These are phyloP conservation scores for Coemansia sp. DNA, from an alignment of 192 early-diverging fungal genomes.

Conservation along the genomic window DNA sequence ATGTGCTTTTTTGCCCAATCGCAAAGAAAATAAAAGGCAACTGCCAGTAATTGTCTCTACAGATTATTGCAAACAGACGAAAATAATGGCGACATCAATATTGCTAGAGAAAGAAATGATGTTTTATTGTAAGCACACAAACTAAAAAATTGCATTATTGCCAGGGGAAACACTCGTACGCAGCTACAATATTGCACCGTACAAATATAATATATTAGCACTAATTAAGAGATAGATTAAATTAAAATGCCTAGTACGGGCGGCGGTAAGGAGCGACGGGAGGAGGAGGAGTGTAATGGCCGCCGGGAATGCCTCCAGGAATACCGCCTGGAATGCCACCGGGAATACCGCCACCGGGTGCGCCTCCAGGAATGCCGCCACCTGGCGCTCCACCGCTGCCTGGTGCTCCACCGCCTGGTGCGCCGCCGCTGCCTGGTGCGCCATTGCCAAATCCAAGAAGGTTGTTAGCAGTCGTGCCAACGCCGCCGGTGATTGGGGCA, in stretches of 20 bases:
- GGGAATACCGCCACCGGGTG: not conserved
- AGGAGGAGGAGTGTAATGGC: not conserved
- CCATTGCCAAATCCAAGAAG: constrained; percentile 2
- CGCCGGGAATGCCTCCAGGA: not conserved
- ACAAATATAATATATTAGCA: not conserved
- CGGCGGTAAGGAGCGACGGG: not conserved
- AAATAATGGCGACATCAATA: too few species aligned
- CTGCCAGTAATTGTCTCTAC: too few species aligned
- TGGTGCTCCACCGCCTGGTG: not conserved
- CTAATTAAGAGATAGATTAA: not conserved
- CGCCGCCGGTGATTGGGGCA: too few species aligned
- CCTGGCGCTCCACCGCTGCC: not conserved
- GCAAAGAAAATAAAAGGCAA: too few species aligned
- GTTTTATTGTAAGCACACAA: too few species aligned
- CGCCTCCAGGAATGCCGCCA: not conserved
- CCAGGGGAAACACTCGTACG: too few species aligned
- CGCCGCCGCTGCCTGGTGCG: not conserved
- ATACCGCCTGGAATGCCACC: not conserved
- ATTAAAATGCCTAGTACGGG: not conserved
- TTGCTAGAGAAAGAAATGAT: too few species aligned
- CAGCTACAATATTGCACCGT: not conserved
- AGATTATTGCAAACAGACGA: too few species aligned
- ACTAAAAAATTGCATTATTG: too few species aligned
- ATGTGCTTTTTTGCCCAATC: too few species aligned
- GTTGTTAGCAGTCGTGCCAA: not conserved